Base-by-base conservation (phyloP, 208 protist species). In the Novymonas esmeraldas region DNA sequence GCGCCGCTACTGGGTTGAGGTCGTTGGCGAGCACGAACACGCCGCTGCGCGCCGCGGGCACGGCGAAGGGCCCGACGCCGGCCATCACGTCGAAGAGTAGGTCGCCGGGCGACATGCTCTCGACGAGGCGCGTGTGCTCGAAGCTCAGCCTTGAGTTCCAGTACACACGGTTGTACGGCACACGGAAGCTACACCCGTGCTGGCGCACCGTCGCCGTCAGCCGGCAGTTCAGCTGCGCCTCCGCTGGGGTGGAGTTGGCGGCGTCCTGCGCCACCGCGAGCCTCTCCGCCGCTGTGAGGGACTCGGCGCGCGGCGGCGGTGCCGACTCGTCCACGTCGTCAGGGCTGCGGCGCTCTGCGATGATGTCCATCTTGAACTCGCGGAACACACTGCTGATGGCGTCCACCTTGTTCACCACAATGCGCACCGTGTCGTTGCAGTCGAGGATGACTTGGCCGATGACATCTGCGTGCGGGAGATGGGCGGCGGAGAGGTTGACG, bases 121-220 rank as follows among this genome's bases (percentile, higher is more conserved):
- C 62, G 18, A 98, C 86, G 13, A 99, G 61, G 16, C 94, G 85
- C 28, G 73, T 78, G 84, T 99, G 98, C 78, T 99, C 98, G 34
- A 79, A 80, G 55, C 91, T 86, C 18, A 99, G 86, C 18, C 98
- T 84, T 54, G 89, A 97, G 86, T 99, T 99, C 98, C 98, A 99
- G 79, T 99, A 99, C 20, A 99, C 98, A 52, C 95, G 84, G 57
- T 93, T 88, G 83, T 98, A 99, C 59, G 98, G 97, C 34, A 99
- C 97, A 44, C 74, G 76, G 66, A 99, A 99, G 58, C 57, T 59
- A 70, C 89, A 98, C 13, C 89, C 94, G 76, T 97, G 92, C 70
- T 99, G 97, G 39, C 92, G 93, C 60, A 98, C 84, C 18, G 78
- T 82, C 3, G 84, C 87, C 18, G 79, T 79, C 26, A 95, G 73